Percentiles rank a stretch among this genome's conserved stretches.
Conservation (phyloP, 352 stramenopile species). For the Globisporangium mamillatum region DNA sequence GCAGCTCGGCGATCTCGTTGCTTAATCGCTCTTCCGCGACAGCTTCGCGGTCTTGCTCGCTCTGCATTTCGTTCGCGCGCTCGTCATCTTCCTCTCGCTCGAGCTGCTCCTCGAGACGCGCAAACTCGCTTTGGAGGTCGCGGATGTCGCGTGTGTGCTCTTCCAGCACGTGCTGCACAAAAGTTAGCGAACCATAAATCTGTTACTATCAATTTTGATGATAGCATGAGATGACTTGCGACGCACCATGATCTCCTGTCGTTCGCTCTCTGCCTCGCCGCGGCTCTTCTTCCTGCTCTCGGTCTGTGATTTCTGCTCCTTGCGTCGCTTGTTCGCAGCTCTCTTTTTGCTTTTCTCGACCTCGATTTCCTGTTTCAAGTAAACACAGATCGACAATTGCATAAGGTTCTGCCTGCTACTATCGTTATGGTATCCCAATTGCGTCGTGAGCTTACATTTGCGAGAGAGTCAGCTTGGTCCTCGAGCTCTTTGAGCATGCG, state of each 20-base stretch:
- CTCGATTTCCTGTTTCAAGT: conserved; percentile 39
- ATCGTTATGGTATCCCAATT: not conserved
- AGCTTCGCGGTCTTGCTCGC: conserved; percentile 26
- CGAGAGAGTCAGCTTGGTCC: conserved; percentile 49
- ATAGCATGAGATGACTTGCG: not conserved
- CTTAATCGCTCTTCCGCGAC: conserved; percentile 38
- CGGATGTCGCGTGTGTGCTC: conserved; percentile 44
- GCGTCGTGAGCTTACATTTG: conserved; percentile 12
- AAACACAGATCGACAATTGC: not conserved
- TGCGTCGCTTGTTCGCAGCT: conserved; percentile 14
- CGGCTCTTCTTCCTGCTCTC: conserved; percentile 30
- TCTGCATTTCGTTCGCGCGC: conserved; percentile 22
- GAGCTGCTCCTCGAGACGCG: conserved; percentile 28
- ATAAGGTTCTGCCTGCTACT: not conserved
- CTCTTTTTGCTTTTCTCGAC: conserved; percentile 21
- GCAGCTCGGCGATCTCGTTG: conserved; percentile 50
- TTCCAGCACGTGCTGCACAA: conserved; percentile 34
- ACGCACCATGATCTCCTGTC: conserved; percentile 12
- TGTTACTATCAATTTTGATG: not conserved
- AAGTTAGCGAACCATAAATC: not conserved
- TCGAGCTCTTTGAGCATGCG: conserved; percentile 74
- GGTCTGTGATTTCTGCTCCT: conserved; percentile 9
- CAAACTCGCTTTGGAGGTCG: conserved; percentile 55
- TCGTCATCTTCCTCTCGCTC: conserved; percentile 31
- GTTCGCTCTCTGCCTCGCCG: conserved; percentile 9